phyloP scores from a whole-genome alignment of 768 basidiomycete genomes.

The Psilocybe sp. region DNA sequence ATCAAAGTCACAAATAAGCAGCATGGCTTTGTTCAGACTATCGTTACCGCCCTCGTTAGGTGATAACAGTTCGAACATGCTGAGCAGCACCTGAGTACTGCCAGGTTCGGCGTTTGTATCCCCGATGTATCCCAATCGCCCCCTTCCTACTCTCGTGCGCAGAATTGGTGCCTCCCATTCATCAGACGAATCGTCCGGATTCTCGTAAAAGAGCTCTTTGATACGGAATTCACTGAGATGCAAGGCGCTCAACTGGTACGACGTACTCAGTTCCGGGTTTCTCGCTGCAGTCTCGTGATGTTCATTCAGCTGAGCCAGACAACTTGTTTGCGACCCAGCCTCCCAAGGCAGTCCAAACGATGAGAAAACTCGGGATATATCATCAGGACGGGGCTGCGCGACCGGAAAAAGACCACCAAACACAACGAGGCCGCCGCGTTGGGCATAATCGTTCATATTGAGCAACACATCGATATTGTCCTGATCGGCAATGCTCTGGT shows the following conservation, averaged over 20 bases:
- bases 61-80: too few species aligned
- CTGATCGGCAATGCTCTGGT: slow-evolving; percentile 21
- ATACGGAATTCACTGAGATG: slow-evolving; percentile 7
- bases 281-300: slow-evolving; percentile 10
- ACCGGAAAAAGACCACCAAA: slow-evolving; percentile 25
- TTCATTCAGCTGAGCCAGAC: slow-evolving; percentile 9
- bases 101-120: too few species aligned
- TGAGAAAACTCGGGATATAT: slow-evolving; percentile 19
- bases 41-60: too few species aligned
- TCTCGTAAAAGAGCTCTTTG: slow-evolving; percentile 12
- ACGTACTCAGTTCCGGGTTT: slow-evolving; percentile 11
- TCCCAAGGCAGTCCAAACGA: slow-evolving; percentile 19
- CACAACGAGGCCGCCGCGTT: slow-evolving; percentile 26
- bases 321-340: slow-evolving; percentile 6
- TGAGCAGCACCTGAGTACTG: too few species aligned
- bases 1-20: too few species aligned
- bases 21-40: too few species aligned
- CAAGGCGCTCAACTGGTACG: slow-evolving; percentile 12
- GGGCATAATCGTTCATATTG: slow-evolving; percentile 21
- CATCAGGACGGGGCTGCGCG: slow-evolving; percentile 7
- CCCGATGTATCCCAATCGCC: too few species aligned
- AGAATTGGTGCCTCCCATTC: too few species aligned
- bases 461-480: slow-evolving; percentile 4
- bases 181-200: too few species aligned
- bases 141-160: too few species aligned